Conservation (phyloP, 441 rosid species). For the Euphorbia celastroides region DNA sequence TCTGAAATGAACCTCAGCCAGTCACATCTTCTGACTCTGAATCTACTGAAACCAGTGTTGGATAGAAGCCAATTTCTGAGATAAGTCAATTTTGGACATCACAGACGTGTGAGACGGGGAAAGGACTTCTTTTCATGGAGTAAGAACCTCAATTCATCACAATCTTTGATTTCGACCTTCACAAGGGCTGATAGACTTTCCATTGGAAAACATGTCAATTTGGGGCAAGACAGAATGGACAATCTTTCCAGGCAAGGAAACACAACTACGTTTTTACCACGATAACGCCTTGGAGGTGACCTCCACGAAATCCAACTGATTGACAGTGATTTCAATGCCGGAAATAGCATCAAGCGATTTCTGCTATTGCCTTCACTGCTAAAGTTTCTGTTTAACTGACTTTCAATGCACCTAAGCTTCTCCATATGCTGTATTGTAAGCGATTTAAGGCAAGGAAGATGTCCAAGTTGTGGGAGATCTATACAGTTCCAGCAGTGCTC, state of each 20-base stretch:
- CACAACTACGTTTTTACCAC: neutral
- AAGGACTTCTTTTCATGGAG: neutral
- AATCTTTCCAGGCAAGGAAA: conserved; percentile 12
- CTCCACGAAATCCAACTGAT: neutral
- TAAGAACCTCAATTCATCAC: conserved; percentile 1
- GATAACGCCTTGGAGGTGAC: neutral
- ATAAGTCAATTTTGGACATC: neutral
- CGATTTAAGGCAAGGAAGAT: conserved; percentile 13
- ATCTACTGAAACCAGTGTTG: neutral
- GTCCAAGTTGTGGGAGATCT: conserved; percentile 7
- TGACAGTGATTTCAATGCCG: conserved; percentile 10
- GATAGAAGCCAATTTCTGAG: conserved; percentile 7
- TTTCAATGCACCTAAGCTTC: neutral
- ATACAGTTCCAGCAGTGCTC: neutral
- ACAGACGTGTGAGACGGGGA: conserved; percentile 9
- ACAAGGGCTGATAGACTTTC: conserved; percentile 4
- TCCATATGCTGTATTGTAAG: conserved; percentile 1
- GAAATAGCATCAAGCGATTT: conserved; percentile 5
- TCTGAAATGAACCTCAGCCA: too few relatives aligned
- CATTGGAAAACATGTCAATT: conserved; percentile 2
- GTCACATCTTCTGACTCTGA: too few relatives aligned
- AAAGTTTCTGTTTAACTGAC: conserved; percentile 7
- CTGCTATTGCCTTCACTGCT: neutral
- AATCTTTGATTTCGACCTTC: neutral
- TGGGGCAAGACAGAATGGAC: too few relatives aligned